Evolutionary conservation across 208 protist species (phyloP).

Genomic region (Leishmania mexicana): DNA sequence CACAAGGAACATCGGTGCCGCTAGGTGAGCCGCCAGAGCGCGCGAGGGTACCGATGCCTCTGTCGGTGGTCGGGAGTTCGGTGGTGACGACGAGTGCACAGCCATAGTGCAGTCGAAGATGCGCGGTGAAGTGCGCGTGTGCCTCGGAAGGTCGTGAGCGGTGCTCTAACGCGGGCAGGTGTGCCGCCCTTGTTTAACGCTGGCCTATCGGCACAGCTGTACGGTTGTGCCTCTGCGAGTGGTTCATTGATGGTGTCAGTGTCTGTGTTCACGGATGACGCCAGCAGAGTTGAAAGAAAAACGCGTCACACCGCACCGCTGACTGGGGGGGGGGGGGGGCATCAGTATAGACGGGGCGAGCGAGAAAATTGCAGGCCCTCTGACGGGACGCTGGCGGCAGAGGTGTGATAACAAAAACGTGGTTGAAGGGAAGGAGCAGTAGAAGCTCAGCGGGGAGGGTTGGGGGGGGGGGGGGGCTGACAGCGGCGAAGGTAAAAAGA

Average conservation of each 20-base stretch:
- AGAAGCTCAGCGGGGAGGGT: not conserved
- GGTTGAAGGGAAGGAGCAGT: not conserved
- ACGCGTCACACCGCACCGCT: not conserved
- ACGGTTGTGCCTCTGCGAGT: not conserved
- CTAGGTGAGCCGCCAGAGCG: not conserved
- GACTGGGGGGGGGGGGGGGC: not conserved
- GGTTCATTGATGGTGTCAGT: not conserved
- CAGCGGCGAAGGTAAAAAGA: not conserved
- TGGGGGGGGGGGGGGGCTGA: not conserved
- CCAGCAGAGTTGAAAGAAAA: not conserved
- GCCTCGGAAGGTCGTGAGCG: not conserved
- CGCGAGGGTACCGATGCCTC: not conserved
- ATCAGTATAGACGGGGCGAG: not conserved
- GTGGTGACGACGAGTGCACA: not conserved
- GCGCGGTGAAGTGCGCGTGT: not conserved
- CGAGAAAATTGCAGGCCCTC: not conserved
- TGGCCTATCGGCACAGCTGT: not conserved
- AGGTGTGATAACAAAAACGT: not conserved
- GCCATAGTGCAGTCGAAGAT: not conserved
- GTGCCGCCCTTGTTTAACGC: not conserved
- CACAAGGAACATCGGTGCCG: conserved; percentile 48
- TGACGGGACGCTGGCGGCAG: not conserved
- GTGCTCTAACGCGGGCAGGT: not conserved
- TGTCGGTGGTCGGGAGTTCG: not conserved
- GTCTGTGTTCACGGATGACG: not conserved